These are phyloP conservation scores for Phytopythium litorale DNA, from an alignment of 352 stramenopile genomes.

Conservation along the genomic window DNA sequence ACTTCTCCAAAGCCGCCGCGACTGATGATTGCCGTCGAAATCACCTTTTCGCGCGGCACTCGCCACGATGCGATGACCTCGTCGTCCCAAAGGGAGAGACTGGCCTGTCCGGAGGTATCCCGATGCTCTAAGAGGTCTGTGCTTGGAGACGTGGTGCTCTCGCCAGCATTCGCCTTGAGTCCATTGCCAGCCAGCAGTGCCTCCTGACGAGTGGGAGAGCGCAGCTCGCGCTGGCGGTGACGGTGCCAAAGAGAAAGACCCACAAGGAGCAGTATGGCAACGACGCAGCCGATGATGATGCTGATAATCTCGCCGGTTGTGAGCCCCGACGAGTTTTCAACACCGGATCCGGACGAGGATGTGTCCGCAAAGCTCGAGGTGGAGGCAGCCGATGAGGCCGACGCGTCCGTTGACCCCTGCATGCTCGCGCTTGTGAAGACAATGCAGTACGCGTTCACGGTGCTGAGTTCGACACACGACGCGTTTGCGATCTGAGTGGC, in stretches of 20 bases:
- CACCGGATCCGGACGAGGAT: too few relatives aligned
- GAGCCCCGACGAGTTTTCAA: too few relatives aligned
- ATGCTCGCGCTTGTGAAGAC: neutral
- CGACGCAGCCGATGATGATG: neutral
- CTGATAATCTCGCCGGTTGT: neutral
- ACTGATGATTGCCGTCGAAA: slow-evolving; percentile 13
- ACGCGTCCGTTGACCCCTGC: neutral
- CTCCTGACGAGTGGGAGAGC: neutral
- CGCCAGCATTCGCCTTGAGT: neutral
- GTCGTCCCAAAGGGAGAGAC: slow-evolving; percentile 11
- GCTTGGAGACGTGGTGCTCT: neutral
- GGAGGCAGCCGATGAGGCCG: neutral
- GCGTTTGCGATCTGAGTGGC: neutral
- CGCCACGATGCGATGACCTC: slow-evolving; percentile 13
- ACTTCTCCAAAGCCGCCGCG: slow-evolving; percentile 19
- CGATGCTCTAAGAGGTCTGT: neutral
- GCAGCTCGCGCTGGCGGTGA: neutral
- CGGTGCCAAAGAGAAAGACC: neutral
- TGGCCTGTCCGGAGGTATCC: neutral
- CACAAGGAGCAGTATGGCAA: neutral
- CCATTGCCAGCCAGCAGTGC: neutral
- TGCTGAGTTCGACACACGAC: too few relatives aligned
- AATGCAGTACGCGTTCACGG: neutral
- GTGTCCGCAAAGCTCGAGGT: too few relatives aligned
- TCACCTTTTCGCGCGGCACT: slow-evolving; percentile 14